phyloP scores from a whole-genome alignment of 306 rosid genomes.

The Begonia fuchsioides region DNA sequence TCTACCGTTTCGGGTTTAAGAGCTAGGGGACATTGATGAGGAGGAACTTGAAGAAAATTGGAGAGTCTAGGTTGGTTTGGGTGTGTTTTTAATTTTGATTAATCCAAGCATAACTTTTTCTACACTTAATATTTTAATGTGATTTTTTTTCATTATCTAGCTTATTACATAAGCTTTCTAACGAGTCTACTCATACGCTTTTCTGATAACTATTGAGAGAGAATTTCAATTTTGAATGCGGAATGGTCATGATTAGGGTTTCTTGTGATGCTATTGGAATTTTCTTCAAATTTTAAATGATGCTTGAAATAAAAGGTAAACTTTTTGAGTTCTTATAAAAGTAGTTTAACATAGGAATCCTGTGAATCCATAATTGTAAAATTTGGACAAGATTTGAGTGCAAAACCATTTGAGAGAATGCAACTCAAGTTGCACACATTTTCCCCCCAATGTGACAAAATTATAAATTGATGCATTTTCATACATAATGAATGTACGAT shows the following conservation, averaged over 20 bases:
- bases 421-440: slow-evolving; percentile 44
- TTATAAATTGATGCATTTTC: neutral
- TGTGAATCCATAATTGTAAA: slow-evolving; percentile 22
- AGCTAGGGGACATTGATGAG: slow-evolving; percentile 10
- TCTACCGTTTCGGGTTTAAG: slow-evolving; percentile 31
- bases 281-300: slow-evolving; percentile 21
- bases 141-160: slow-evolving; percentile 15
- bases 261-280: slow-evolving; percentile 37
- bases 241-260: slow-evolving; percentile 57
- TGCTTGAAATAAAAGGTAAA: slow-evolving; percentile 9
- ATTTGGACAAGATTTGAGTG: slow-evolving; percentile 19
- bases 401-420: slow-evolving; percentile 11
- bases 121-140: slow-evolving; percentile 2
- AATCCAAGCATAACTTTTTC: slow-evolving; percentile 16
- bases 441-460: neutral
- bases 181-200: slow-evolving; percentile 1
- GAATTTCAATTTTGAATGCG: slow-evolving; percentile 31
- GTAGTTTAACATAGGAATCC: slow-evolving; percentile 25
- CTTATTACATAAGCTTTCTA: slow-evolving; percentile 43
- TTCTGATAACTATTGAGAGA: slow-evolving; percentile 11
- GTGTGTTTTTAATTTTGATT: slow-evolving; percentile 67
- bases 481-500: no score
- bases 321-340: slow-evolving; percentile 2
- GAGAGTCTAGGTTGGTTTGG: slow-evolving; percentile 12
- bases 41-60: slow-evolving; percentile 2